A percentile compares a stretch with the other conserved stretches of the same genome.
These are phyloP conservation scores for Phytophthora chlamydospora DNA, from an alignment of 352 stramenopile genomes.

Conservation along the genomic window DNA sequence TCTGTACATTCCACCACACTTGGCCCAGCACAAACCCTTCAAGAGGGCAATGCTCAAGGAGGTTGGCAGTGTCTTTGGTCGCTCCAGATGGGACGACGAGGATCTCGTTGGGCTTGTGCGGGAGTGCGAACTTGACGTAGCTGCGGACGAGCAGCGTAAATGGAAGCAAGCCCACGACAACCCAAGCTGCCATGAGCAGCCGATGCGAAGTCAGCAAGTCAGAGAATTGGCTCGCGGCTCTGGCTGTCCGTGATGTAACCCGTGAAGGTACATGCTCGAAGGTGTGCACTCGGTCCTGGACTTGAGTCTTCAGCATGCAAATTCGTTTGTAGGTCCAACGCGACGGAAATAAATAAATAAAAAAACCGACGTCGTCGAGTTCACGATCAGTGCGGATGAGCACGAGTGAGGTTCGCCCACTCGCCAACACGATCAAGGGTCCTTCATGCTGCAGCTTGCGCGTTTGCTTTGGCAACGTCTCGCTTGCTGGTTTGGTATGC, in stretches of 20 bases:
- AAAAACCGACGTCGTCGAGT: no score
- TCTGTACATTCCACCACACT: conserved; percentile 31
- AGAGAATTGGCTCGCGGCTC: no score
- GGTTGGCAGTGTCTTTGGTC: conserved; percentile 14
- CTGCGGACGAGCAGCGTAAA: conserved; percentile 27
- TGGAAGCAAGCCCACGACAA: conserved; percentile 15
- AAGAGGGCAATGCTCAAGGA: conserved; percentile 14
- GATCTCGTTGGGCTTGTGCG: conserved; percentile 24
- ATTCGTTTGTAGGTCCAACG: no score
- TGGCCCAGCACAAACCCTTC: conserved; percentile 12
- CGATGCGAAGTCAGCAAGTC: background rate
- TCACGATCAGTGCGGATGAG: conserved; percentile 27
- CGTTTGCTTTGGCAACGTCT: conserved; percentile 18
- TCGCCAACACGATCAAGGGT: background rate
- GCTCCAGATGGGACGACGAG: conserved; percentile 12
- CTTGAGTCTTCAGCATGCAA: no score
- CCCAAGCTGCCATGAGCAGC: conserved; percentile 14
- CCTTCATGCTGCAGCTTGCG: conserved; percentile 17
- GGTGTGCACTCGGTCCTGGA: no score
- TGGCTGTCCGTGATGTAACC: no score
- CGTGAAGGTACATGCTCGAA: no score
- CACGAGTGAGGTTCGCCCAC: background rate
- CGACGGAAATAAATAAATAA: no score
- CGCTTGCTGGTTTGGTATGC: conserved; percentile 35
- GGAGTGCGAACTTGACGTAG: conserved; percentile 26